A percentile compares a stretch with the other conserved stretches of the same genome.
These are phyloP conservation scores for Tetrahymena elliotti DNA, from an alignment of 73 alveolate genomes.

Conservation along the genomic window DNA sequence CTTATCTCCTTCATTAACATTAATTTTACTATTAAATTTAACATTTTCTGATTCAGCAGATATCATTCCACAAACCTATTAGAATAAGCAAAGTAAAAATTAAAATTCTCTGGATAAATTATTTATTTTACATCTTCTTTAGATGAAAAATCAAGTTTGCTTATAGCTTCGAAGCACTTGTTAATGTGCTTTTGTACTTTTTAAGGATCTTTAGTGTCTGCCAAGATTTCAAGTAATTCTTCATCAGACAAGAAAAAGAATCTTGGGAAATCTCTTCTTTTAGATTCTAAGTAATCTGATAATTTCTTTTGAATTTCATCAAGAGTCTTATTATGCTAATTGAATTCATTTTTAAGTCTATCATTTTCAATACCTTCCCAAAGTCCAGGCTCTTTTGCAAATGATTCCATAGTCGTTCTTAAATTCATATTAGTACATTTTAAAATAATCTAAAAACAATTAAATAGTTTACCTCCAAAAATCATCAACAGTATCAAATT, in stretches of 20 bases:
- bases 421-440: conserved; percentile 6
- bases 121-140: conserved; percentile 62
- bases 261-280: conserved; percentile 90
- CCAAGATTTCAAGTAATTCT: conserved; percentile 91
- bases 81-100: background rate
- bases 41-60: conserved; percentile 93
- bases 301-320: conserved; percentile 94
- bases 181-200: conserved; percentile 91
- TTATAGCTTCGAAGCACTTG: conserved; percentile 97
- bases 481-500: conserved; percentile 84
- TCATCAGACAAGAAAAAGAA: conserved; percentile 96
- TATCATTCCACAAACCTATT: conserved; percentile 63
- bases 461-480: conserved; percentile 89
- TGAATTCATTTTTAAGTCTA: conserved; percentile 64
- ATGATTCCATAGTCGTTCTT: conserved; percentile 74
- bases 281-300: conserved; percentile 96
- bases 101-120: background rate
- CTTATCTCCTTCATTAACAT: conserved; percentile 91
- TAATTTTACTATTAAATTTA: conserved; percentile 61
- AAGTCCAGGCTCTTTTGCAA: conserved; percentile 37
- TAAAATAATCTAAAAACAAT: conserved; percentile 17
- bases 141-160: conserved; percentile 80
- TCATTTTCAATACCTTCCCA: conserved; percentile 50
- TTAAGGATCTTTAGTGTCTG: conserved; percentile 96
- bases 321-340: conserved; percentile 86